Percentiles rank a stretch among this genome's conserved stretches.
Evolutionary conservation across 2,329 filamentous ascomycete genomes (phyloP).

Genomic region (Raffaelea deltoideospora): DNA sequence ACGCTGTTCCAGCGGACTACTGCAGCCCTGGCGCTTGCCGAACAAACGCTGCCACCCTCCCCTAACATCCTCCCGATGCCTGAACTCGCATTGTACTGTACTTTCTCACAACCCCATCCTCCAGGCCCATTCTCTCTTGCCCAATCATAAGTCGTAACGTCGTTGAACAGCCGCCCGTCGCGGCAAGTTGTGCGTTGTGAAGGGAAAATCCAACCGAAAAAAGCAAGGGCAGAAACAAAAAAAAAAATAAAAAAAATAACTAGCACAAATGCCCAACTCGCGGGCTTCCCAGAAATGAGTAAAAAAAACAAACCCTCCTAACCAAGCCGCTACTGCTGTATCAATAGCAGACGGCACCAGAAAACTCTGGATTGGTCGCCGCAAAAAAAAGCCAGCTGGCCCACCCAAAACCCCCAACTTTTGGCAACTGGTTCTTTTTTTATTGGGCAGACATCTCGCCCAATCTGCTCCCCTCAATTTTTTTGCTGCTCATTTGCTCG

Average conservation of each 20-base stretch:
- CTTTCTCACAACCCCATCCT: slow-evolving; percentile 19
- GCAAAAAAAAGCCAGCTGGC: background rate
- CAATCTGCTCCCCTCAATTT: no score
- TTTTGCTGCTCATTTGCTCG: no score
- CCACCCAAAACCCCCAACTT: background rate
- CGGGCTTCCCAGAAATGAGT: background rate
- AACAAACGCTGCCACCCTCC: slow-evolving; percentile 8
- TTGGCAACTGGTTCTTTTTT: no score
- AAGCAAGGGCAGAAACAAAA: no score
- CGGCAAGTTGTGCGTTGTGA: slow-evolving; percentile 1
- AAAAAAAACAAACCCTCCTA: background rate
- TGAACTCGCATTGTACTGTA: slow-evolving; percentile 21
- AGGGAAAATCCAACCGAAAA: no score
- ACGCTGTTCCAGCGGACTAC: slow-evolving; percentile 8
- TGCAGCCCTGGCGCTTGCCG: slow-evolving; percentile 17
- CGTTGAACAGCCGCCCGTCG: slow-evolving; percentile 25
- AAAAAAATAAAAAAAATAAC: background rate
- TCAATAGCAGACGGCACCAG: background rate
- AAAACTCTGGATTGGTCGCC: background rate
- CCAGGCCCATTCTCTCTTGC: slow-evolving; percentile 17
- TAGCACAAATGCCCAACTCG: no score
- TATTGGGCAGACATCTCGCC: no score
- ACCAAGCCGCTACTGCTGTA: background rate
- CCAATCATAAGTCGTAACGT: slow-evolving; percentile 41
- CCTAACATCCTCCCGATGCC: slow-evolving; percentile 1